Evolutionary conservation across 176 grass and related monocot species (phyloP).

Genomic region (Carex cristatella): DNA sequence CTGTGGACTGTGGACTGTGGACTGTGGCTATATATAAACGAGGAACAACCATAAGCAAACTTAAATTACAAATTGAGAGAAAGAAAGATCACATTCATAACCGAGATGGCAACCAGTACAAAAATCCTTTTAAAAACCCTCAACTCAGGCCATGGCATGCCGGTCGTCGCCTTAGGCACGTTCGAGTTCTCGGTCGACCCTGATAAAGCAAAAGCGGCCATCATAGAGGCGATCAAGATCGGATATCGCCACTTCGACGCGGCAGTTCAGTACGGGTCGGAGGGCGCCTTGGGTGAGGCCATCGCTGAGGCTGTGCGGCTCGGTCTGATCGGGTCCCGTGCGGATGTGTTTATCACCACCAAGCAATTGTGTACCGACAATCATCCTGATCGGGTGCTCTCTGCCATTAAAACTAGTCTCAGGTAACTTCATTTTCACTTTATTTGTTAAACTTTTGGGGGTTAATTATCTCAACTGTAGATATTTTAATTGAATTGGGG

Average conservation of each 20-base stretch:
- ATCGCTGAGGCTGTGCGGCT: conserved; percentile 9
- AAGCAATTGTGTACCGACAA: conserved; percentile 52
- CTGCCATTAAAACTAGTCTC: conserved; percentile 33
- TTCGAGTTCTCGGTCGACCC: not conserved
- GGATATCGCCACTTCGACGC: conserved; percentile 67
- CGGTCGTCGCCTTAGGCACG: conserved; percentile 44
- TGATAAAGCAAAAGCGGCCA: conserved; percentile 6
- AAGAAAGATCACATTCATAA: not conserved
- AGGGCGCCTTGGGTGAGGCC: conserved; percentile 32
- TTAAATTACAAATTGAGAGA: not conserved
- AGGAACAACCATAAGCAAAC: too few relatives aligned
- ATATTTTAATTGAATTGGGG: not conserved
- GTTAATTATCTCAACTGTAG: not conserved
- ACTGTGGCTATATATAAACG: too few relatives aligned
- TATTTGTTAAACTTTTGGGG: not conserved
- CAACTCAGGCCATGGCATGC: conserved; percentile 23
- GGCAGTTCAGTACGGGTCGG: conserved; percentile 30
- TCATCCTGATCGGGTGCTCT: conserved; percentile 44
- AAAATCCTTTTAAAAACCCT: conserved; percentile 27
- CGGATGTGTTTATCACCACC: conserved; percentile 53
- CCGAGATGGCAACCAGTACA: not conserved
- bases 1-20: too few relatives aligned
- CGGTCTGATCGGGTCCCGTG: conserved; percentile 31
- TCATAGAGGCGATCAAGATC: conserved; percentile 41
- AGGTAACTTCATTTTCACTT: conserved; percentile 11